These are phyloP conservation scores for Rhodotorula glutinis DNA, from an alignment of 1,284 basidiomycete species.

Conservation along the genomic window DNA sequence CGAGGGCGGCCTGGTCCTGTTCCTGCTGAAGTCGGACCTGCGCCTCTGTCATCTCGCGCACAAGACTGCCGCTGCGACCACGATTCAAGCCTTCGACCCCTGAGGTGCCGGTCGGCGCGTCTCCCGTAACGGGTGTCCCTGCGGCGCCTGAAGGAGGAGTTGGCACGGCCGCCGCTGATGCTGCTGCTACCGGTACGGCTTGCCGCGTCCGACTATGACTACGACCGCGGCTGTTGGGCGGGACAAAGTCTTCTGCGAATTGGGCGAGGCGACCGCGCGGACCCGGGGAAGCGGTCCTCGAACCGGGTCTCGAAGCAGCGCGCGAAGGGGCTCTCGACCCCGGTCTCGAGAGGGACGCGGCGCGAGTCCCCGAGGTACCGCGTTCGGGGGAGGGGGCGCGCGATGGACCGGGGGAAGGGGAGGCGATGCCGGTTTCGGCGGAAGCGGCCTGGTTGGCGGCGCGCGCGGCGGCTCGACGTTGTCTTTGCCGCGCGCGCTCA, in stretches of 20 bases:
- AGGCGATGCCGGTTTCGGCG: not conserved
- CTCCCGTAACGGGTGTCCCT: not conserved
- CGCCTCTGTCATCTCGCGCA: slow-evolving; percentile 23
- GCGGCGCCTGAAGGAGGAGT: not conserved
- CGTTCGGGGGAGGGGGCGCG: slow-evolving; percentile 47
- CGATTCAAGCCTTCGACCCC: slow-evolving; percentile 4
- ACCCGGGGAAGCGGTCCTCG: slow-evolving; percentile 36
- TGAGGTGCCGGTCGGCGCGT: not conserved
- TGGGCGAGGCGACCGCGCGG: slow-evolving; percentile 52
- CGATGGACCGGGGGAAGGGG: slow-evolving; percentile 16
- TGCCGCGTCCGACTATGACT: slow-evolving; percentile 21
- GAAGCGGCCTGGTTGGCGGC: slow-evolving; percentile 47
- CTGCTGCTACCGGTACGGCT: not conserved
- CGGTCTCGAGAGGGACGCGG: slow-evolving; percentile 15
- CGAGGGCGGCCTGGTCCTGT: slow-evolving; percentile 33
- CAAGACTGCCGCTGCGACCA: slow-evolving; percentile 15
- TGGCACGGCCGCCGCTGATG: not conserved
- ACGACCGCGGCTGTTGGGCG: slow-evolving; percentile 28
- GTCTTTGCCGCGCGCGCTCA: slow-evolving; percentile 35
- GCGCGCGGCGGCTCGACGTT: slow-evolving; percentile 20
- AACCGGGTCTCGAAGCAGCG: slow-evolving; percentile 14
- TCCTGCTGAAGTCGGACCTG: slow-evolving; percentile 7
- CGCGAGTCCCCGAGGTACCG: slow-evolving; percentile 7
- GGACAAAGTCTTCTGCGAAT: slow-evolving; percentile 21
- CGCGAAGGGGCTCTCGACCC: slow-evolving; percentile 18